Conservation (phyloP, 768 basidiomycete species). For the Grammothele lineata region DNA sequence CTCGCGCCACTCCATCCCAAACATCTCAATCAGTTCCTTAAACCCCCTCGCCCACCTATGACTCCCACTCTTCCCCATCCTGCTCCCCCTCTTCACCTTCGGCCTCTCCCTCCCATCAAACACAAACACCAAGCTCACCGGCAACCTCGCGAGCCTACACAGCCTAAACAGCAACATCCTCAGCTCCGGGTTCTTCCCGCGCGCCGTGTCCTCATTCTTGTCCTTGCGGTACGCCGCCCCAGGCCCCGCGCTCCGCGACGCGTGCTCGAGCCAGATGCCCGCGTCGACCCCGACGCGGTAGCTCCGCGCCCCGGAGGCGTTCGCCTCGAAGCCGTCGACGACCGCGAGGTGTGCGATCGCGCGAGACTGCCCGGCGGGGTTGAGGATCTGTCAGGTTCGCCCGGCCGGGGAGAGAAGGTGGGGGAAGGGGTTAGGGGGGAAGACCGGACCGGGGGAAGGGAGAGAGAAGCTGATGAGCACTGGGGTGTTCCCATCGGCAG, state of each 20-base stretch:
- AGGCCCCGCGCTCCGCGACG: too few relatives aligned
- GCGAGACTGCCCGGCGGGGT: constrained; percentile 33
- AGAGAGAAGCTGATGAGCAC: not conserved
- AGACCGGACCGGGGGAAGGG: not conserved
- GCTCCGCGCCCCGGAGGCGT: constrained; percentile 32
- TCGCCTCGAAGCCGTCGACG: constrained; percentile 35
- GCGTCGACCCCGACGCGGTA: constrained; percentile 42
- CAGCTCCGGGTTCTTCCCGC: constrained; percentile 40
- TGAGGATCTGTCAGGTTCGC: constrained; percentile 29
- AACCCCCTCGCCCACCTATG: constrained; percentile 19
- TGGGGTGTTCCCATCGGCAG: too few relatives aligned
- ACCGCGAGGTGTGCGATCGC: constrained; percentile 35
- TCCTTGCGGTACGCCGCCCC: constrained; percentile 7
- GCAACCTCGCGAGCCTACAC: constrained; percentile 31
- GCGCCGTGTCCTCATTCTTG: not conserved
- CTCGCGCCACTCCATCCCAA: constrained; percentile 27
- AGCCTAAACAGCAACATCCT: constrained; percentile 42
- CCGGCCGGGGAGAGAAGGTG: not conserved
- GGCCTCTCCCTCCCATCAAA: constrained; percentile 44
- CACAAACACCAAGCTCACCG: constrained; percentile 41
- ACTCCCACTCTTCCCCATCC: constrained; percentile 22
- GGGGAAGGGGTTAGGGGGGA: not conserved
- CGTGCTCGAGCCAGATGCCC: constrained; percentile 31
- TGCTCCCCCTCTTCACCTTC: constrained; percentile 34
- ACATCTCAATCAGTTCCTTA: constrained; percentile 20